Conservation (phyloP, 345 rosid species). For the Sapria himalayana region DNA sequence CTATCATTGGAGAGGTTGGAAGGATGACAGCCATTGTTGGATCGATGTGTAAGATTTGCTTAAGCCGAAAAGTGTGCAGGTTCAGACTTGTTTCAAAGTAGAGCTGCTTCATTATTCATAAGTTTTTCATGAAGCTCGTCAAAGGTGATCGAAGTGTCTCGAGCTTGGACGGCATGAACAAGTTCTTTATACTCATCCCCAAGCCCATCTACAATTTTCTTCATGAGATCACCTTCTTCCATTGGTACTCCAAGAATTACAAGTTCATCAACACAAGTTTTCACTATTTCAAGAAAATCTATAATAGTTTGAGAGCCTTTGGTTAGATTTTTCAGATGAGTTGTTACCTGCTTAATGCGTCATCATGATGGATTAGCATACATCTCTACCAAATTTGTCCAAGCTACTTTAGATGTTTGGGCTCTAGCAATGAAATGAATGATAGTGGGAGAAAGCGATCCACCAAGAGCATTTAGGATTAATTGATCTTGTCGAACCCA, state of each 20-base stretch:
- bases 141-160: background rate
- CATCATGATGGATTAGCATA: background rate
- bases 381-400: background rate
- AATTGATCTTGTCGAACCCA: slow-evolving; percentile 1
- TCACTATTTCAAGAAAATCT: background rate
- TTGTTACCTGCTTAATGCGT: background rate
- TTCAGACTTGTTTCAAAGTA: background rate
- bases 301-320: background rate
- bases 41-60: background rate
- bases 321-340: background rate
- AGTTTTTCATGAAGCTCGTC: slow-evolving; percentile 1
- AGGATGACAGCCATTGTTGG: background rate
- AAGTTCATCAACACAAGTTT: background rate
- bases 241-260: background rate
- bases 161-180: background rate
- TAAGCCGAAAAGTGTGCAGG: background rate
- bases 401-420: background rate
- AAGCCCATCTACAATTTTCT: too few species aligned
- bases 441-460: background rate
- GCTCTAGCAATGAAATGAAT: background rate
- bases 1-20: background rate
- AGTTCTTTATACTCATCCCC: background rate
- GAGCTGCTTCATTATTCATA: background rate
- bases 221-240: too few species aligned
- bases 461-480: too few species aligned